Conservation (phyloP, 2,329 filamentous ascomycete genomes). For the Zasmidium citrigriseum region DNA sequence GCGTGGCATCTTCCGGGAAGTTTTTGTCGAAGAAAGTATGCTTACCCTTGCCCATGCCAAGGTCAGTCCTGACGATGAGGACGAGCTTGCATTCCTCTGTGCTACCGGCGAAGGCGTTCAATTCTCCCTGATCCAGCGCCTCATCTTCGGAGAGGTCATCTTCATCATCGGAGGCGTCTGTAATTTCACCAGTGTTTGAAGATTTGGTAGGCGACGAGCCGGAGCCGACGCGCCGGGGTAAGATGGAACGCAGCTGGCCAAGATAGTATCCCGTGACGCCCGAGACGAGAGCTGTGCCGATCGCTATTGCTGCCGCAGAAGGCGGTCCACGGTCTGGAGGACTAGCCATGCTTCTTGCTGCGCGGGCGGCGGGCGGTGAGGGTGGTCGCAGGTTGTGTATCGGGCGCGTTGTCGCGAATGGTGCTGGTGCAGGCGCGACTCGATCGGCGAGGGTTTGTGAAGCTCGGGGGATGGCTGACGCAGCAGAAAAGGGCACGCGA, state of each 20-base stretch:
- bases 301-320: constrained; percentile 61
- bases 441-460: not conserved
- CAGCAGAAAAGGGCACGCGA: not conserved
- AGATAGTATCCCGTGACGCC: constrained; percentile 76
- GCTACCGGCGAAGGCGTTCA: constrained; percentile 47
- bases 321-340: constrained; percentile 42
- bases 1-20: not conserved
- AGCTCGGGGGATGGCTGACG: not conserved
- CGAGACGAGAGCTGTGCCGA: constrained; percentile 73
- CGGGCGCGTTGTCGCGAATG: not conserved
- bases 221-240: constrained; percentile 61
- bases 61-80: constrained; percentile 85
- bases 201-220: constrained; percentile 47
- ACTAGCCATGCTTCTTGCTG: constrained; percentile 25
- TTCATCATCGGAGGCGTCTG: constrained; percentile 31
- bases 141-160: constrained; percentile 31
- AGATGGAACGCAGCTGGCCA: constrained; percentile 63
- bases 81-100: constrained; percentile 92
- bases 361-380: constrained; percentile 1
- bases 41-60: constrained; percentile 96
- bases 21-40: constrained; percentile 18
- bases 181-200: not conserved
- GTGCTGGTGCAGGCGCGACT: not conserved
- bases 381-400: not conserved
- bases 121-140: constrained; percentile 46